Base-by-base conservation (phyloP, 2,329 filamentous ascomycete species). In the Epichloe elymi region DNA sequence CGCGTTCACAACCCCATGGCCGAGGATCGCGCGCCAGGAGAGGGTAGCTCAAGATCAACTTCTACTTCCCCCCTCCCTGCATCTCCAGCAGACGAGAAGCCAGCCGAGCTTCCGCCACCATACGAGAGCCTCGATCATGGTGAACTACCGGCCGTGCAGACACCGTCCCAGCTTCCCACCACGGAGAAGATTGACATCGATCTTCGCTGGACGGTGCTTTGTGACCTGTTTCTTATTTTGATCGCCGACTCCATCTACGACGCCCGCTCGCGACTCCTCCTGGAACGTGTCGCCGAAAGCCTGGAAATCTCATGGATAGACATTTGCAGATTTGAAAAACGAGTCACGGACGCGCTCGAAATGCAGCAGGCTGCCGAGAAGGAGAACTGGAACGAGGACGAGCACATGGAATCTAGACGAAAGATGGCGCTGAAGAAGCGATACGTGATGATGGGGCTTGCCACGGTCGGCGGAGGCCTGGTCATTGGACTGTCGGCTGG, bases 341-440 rank as follows among this genome's bases (percentile, higher is more conserved):
- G 89, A 49, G 88, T 98, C 5, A 96, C 93, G 7, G 93, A 98
- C 67, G 89, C 93, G 1, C 73, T 98, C 20, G 93, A 98, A 67
- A 96, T 98, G 88, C 91, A 97, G 68, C 89, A 97, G 66, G 83
- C 86, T 45, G 88, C 88, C 5, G 86, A 89, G 56, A 94, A 91
- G 61, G 93, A 98, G 68, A 95, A 91, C 56, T 98, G 93, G 93
- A 94, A 96, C 58, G 93, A 98, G 65, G 85, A 93, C 11, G 88
- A 94, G 57, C 89, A 97, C 64, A 88, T 97, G 75, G 88, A 95
- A 65, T 79, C 75, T 53, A 80, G 93, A 45, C 79, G 87, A 48
- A 95, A 96, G 65, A 71, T 80, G 61, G 88, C 87, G 1, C 73
- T 90, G 53, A 95, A 86, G 64, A 81, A 81, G 58, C 83, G 90